Base-by-base conservation (phyloP, 305 asterid species). In the Fraxinus velutina region DNA sequence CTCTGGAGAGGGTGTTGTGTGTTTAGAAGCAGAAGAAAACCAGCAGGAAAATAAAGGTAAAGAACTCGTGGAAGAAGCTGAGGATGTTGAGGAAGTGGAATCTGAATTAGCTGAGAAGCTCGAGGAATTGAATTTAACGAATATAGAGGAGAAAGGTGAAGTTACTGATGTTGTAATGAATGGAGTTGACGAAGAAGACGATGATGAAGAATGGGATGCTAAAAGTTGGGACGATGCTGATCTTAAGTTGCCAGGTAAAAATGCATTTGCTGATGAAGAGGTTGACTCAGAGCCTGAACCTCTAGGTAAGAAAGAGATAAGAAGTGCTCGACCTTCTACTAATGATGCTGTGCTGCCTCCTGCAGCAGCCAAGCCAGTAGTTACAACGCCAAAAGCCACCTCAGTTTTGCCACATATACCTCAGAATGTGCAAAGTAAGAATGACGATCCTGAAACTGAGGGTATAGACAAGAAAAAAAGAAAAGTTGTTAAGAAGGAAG, bases 171-270 rank as follows among this genome's bases (percentile, higher is more conserved):
- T 5, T 79, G 89, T 85, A 17, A 89, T 80, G 22, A 89, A 86
- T 13, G 89, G 83, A 81, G 93, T 86, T 24, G 93, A 87, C 60
- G 96, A 91, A 0, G 94, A 90, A 0, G 97, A 92, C 5, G 94
- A 94, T 70, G 96, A 92, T 75, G 97, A 90, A 78, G 98, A 94
- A 79, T 96, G 99, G 99, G 99, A 96, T 94, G 95, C 97, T 74
- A 96, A 93, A 89, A 94, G 98, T 86, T 96, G 99, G 99, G 98
- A 96, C 84, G 90, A 90, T 32, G 96, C 96, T 81, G 98, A 96
- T 89, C 83, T 96, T 73, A 96, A 92, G 86, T 90, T 96, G 78
- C 96, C 98, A 22, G 96, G 97, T 44, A 92, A 82, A 88, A 91
- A 94, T 91, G 92, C 93, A 50, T 96, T 96, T 92, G 86, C 93